These are phyloP conservation scores for Pachyrhizus erosus DNA, from an alignment of 306 rosid genomes.

Conservation along the genomic window DNA sequence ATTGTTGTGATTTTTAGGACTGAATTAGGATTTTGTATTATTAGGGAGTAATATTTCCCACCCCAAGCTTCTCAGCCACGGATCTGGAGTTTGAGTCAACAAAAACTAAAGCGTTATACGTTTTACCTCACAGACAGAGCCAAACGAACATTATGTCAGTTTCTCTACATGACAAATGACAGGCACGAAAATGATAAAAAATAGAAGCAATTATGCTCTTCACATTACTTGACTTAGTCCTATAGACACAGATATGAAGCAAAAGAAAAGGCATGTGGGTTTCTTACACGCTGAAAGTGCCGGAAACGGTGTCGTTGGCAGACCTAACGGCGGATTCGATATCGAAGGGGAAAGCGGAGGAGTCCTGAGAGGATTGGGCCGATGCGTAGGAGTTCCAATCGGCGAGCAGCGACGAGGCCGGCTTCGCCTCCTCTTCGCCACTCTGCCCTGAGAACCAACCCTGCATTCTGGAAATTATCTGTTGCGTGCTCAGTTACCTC, in stretches of 20 bases:
- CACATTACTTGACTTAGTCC: background rate
- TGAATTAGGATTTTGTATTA: background rate
- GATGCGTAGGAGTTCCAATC: slow-evolving; percentile 95
- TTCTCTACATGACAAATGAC: background rate
- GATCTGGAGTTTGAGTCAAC: background rate
- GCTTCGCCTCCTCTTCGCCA: slow-evolving; percentile 49
- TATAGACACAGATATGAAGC: background rate
- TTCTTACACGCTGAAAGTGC: slow-evolving; percentile 91
- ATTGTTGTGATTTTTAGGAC: background rate
- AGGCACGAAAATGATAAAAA: background rate
- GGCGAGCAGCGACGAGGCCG: slow-evolving; percentile 73
- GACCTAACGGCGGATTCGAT: slow-evolving; percentile 96
- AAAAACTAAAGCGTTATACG: background rate
- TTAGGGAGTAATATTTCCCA: background rate
- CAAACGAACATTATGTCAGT: background rate
- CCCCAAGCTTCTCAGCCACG: background rate
- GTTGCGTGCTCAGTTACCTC: too few species aligned
- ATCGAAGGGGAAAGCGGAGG: slow-evolving; percentile 73
- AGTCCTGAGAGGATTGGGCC: slow-evolving; percentile 57
- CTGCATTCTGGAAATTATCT: slow-evolving; percentile 59
- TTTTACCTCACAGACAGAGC: background rate
- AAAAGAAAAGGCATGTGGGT: background rate
- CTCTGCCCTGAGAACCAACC: slow-evolving; percentile 75
- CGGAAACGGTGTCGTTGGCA: slow-evolving; percentile 90
- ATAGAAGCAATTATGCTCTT: background rate